Evolutionary conservation across 2,329 filamentous ascomycete species (phyloP).

Genomic region (Karstenula rhodostoma): DNA sequence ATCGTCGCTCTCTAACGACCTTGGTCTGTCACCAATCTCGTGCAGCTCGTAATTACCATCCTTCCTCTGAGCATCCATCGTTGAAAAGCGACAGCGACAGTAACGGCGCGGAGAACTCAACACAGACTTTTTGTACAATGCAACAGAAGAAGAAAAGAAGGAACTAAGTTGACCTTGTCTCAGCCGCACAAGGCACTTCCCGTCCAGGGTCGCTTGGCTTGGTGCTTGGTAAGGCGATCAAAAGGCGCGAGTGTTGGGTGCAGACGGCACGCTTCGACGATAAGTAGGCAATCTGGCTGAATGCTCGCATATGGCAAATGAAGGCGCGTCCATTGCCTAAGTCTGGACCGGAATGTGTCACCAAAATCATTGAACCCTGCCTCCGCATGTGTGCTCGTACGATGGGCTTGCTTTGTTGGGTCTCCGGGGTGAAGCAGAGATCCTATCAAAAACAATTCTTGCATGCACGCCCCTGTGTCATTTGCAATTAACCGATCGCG

Average conservation of each 20-base stretch:
- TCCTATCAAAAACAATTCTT: neutral
- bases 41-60: conserved; percentile 24
- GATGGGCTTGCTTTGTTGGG: neutral
- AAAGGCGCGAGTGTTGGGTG: neutral
- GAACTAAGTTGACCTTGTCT: neutral
- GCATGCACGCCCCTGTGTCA: neutral
- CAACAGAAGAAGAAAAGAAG: neutral
- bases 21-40: conserved; percentile 13
- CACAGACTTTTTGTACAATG: neutral
- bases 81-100: neutral
- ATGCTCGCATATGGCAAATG: neutral
- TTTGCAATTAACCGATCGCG: neutral
- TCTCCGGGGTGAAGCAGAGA: neutral
- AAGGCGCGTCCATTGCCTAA: neutral
- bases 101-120: neutral
- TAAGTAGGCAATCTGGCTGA: neutral
- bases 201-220: neutral
- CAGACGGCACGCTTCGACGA: neutral
- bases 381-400: neutral
- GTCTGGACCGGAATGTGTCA: neutral
- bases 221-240: neutral
- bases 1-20: conserved; percentile 25
- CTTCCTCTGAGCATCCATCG: conserved; percentile 17
- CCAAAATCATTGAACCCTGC: neutral
- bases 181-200: neutral